Base-by-base conservation (phyloP, 306 rosid species). In the Sechiopsis laciniata region DNA sequence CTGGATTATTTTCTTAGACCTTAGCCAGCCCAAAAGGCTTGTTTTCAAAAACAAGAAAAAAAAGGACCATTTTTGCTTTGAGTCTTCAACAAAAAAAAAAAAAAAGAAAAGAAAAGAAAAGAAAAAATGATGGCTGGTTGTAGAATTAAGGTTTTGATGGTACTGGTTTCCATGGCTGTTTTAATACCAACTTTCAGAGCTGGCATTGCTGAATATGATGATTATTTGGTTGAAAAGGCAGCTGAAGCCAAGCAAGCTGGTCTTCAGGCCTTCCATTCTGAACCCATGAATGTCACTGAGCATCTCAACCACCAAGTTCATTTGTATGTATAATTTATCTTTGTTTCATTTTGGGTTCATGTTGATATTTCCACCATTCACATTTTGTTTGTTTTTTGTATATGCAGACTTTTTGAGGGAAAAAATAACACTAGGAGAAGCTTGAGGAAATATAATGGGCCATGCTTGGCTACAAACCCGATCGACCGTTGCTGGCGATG, bases 401-500 rank as follows among this genome's bases (percentile, higher is more conserved):
- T 4, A 13, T 71, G 60, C 65, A 88, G 92, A 77, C 80, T 65
- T n/a, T 14, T 75, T 6, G 77, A 78, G 55, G 77, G 62, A 24
- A 2, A 21, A 22, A 86, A 84, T 76, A 52, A 8, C 78, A 88
- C 86, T 4, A 82, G 96, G 78, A 88, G 98, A 75, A 69, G 48
- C 24, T 79, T 94, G 3, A 7, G 10, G 10, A 58, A 26, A 74
- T 64, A 69, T 75, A 10, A 0, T 0, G 88, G 81, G 2, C 75
- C 68, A 2, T 94, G 98, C 83, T 0, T 0, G 55, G 89, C 98
- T 6, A 80, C 85, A 2, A 94, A 94, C 76, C 98, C 98, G 0
- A 94, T 94, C 6, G 98, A 94, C 70, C 77, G 89, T 62, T 94
- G 98, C 81, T 94, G 97, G 98, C 71, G 96, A 65, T 94, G 97